A percentile compares a stretch with the other conserved stretches of the same genome.
These are phyloP conservation scores for Sugiyamaella smithiae DNA, from an alignment of 805 yeast species.

Conservation along the genomic window DNA sequence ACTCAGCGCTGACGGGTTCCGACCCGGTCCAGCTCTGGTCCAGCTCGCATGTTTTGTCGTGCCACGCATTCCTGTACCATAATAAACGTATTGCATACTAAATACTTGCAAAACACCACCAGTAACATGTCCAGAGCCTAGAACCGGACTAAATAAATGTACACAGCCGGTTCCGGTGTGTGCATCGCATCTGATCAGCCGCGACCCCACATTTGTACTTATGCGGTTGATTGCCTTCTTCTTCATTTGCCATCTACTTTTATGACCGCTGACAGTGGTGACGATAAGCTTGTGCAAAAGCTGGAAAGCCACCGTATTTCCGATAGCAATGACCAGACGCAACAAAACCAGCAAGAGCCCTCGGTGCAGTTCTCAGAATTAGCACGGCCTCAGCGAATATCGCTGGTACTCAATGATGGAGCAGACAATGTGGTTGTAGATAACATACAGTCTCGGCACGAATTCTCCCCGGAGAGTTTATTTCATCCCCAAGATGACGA, in stretches of 20 bases:
- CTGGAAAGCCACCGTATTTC: not conserved
- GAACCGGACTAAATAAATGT: no score
- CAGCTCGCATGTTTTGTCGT: no score
- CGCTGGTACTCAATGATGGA: constrained; percentile 11
- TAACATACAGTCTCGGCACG: not conserved
- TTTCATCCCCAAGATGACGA: constrained; percentile 8
- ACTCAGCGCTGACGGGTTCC: no score
- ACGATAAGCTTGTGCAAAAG: not conserved
- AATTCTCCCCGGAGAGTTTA: constrained; percentile 10
- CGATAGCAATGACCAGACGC: not conserved
- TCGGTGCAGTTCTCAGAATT: not conserved
- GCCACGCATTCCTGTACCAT: no score
- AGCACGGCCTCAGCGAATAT: constrained; percentile 1
- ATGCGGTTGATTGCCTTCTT: no score
- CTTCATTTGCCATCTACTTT: no score
- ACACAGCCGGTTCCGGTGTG: no score
- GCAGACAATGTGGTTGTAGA: constrained; percentile 1
- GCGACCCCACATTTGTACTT: not conserved
- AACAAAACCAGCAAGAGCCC: not conserved
- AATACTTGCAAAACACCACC: no score
- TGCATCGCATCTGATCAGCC: not conserved
- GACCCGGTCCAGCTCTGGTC: no score
- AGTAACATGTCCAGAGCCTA: no score
- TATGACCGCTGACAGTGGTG: not conserved
- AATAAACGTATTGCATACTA: no score